Conservation (phyloP, 768 basidiomycete species). For the Podaxis sp. region DNA sequence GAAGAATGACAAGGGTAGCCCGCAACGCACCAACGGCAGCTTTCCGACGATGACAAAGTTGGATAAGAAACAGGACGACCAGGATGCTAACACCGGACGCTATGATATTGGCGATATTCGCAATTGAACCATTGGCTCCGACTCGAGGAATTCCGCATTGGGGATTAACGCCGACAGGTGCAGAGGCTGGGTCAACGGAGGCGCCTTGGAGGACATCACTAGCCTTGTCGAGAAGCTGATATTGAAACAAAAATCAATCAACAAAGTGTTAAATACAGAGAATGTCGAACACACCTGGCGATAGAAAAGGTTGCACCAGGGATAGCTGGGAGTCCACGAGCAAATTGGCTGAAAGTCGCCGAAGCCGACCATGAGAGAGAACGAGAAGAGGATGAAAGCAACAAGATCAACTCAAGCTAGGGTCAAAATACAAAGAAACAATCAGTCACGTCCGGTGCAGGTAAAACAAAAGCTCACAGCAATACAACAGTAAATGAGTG, state of each 20-base stretch:
- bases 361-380: slow-evolving; percentile 44
- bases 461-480: not conserved
- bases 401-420: not conserved
- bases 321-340: slow-evolving; percentile 67
- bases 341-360: slow-evolving; percentile 74
- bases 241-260: not conserved
- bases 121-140: slow-evolving; percentile 54
- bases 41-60: slow-evolving; percentile 56
- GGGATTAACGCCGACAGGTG: slow-evolving; percentile 82
- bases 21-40: slow-evolving; percentile 73
- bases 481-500: not conserved
- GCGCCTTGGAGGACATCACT: slow-evolving; percentile 27
- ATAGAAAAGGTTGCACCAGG: slow-evolving; percentile 96
- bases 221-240: slow-evolving; percentile 35
- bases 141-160: slow-evolving; percentile 71
- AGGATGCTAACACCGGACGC: slow-evolving; percentile 72
- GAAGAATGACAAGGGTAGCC: not conserved
- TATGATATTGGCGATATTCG: slow-evolving; percentile 85
- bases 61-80: slow-evolving; percentile 52
- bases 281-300: slow-evolving; percentile 52
- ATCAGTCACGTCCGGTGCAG: not conserved
- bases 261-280: slow-evolving; percentile 18
- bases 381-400: not conserved
- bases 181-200: slow-evolving; percentile 42
- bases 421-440: not conserved